Base-by-base conservation (phyloP, 345 rosid genomes). In the Boechera stricta region DNA sequence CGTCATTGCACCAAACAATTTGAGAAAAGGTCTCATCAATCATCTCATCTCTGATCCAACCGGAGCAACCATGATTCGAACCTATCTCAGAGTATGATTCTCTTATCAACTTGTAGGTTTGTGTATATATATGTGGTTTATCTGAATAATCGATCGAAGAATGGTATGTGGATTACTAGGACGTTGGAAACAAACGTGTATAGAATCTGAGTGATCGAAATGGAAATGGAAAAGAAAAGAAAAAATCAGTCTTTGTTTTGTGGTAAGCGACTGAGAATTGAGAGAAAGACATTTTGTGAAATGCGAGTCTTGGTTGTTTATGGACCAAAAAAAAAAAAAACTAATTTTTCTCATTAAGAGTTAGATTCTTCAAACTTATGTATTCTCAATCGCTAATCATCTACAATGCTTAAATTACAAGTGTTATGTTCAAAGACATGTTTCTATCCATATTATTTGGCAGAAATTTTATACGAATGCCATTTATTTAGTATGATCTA, bases 31-130 rank as follows among this genome's bases (percentile, higher is more conserved):
- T 84, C 94, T 94, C 63, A 82, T 94, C 77, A 87, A 84, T 72
- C 98, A 94, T 79, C 86, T 90, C 51, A 35, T 92, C 16, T 90
- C 92, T 47, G 98, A 92, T 77, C 98, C 98, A 64, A 88, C 96
- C 0, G 98, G 98, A 63, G 90, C 94, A 62, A 89, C 85, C 63
- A 92, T 94, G 98, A 85, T 94, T 69, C 88, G 85, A 85, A 89
- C 98, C 74, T 92, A 92, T 79, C 91, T 92, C 72, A 82, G n/a
- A 57, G 7, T 75, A 53, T 80, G 51, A 75, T 47, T 54, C 44
- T 24, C 71, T 63, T n/a, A 15, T 54, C 49, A 33, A 38, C 63
- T 38, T 7, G 39, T 48, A 66, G 67, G 52, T 57, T 26, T 77
- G 42, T 71, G 44, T 71, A 7, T 51, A 61, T 52, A 64, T 33